phyloP scores from a whole-genome alignment of 2,329 filamentous ascomycete genomes.

The Sclerotinia subarctica region DNA sequence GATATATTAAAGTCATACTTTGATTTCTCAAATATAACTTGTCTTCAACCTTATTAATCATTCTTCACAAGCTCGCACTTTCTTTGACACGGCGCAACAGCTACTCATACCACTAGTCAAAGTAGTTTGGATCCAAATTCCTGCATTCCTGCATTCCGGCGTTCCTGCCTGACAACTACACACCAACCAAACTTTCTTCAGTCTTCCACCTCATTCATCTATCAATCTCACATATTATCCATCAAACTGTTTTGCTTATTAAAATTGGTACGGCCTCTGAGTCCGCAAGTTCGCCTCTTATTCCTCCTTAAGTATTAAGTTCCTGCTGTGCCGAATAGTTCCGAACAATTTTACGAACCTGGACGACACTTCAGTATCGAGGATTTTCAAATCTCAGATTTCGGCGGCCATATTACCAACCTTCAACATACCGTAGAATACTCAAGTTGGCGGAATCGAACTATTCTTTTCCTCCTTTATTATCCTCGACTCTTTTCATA shows the following conservation, averaged over 20 bases:
- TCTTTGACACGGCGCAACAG: background rate
- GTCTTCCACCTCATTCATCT: background rate
- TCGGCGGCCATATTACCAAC: background rate
- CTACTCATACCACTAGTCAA: background rate
- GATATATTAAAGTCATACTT: background rate
- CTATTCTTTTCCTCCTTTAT: background rate
- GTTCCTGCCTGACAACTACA: background rate
- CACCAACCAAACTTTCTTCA: background rate
- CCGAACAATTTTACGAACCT: background rate
- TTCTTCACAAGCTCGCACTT: background rate
- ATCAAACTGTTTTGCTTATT: background rate
- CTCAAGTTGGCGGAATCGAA: background rate
- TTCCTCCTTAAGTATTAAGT: background rate
- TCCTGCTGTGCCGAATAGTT: background rate
- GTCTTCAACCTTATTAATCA: background rate
- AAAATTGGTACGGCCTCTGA: background rate
- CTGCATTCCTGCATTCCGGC: conserved; percentile 2
- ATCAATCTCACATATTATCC: background rate
- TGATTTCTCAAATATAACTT: background rate
- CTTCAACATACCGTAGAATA: background rate
- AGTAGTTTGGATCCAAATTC: conserved; percentile 11
- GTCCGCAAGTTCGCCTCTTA: background rate
- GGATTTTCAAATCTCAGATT: background rate
- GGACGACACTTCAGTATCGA: background rate
- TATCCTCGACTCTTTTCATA: background rate